Evolutionary conservation across 345 rosid genomes (phyloP), one percentile per base, ranked within the genome.

Genomic region (Schrenkiella parvula): DNA sequence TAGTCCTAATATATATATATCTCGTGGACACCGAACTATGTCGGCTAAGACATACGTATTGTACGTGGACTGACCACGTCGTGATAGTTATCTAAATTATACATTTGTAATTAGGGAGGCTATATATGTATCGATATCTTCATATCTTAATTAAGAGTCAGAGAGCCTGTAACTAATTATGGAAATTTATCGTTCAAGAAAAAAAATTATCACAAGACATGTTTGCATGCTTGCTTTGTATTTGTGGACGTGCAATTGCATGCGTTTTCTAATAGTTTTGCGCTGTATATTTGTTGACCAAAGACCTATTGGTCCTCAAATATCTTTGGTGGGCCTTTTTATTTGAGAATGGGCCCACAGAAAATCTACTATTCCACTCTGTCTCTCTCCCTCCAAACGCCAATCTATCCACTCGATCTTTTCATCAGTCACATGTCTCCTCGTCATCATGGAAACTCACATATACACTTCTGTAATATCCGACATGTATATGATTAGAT

Each of bases 251-350:
- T 75, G 73, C 68, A 58, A 23, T 8, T 67, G 32, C 73, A 75
- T 74, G 78, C 47, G 63, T 31, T 61, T 71, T 62, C 44, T 42
- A 37, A 59, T 37, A 60, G 51, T 41, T 38, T 26, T 71, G 52
- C 13, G 23, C 25, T 29, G 67, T 21, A 68, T 67, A 38, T 29
- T 28, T 19, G 52, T 59, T 67, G 56, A 65, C 51, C 70, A 39
- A 44, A 42, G 43, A 34, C 15, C 23, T 68, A 50, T 53, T 32
- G 79, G 74, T 75, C 74, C 74, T 60, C 64, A 60, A 67, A 75
- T 60, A 34, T 75, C 62, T 60, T 60, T 34, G 58, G 74, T 61
- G 74, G 74, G 79, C 70, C 74, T 61, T 51, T 51, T 23, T 75
- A 2, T 22, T 60, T 61, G 9, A 10, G 23, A 31, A 61, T 53